phyloP scores from a whole-genome alignment of 2,329 filamentous ascomycete species.

The Penicillium sp. region DNA sequence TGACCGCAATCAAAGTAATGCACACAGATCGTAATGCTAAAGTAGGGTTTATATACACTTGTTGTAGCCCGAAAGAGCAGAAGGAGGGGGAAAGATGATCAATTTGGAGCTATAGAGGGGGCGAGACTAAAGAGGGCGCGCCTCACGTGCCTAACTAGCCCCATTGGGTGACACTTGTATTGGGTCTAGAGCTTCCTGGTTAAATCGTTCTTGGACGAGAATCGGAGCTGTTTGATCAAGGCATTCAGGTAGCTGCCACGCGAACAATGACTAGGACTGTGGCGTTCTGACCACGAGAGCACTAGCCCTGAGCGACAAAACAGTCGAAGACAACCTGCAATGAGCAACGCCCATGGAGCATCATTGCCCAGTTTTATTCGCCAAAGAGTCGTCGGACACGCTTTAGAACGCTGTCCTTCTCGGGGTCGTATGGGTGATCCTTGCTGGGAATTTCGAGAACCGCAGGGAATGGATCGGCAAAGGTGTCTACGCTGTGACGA shows the following conservation, averaged over 20 bases:
- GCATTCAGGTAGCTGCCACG: not conserved
- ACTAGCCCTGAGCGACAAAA: slow-evolving; percentile 4
- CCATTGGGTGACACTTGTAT: not conserved
- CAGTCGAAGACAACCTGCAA: not conserved
- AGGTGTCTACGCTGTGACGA: slow-evolving; percentile 81
- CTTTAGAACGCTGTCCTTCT: slow-evolving; percentile 96
- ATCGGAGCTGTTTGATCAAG: not conserved
- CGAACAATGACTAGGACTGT: not conserved
- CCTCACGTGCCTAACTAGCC: too few relatives aligned
- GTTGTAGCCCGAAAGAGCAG: too few relatives aligned
- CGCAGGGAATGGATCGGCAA: slow-evolving; percentile 91
- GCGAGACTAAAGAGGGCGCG: too few relatives aligned
- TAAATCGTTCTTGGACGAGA: too few relatives aligned
- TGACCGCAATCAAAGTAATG: too few relatives aligned
- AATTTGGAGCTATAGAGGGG: not conserved
- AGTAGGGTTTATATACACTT: too few relatives aligned
- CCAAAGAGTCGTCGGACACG: slow-evolving; percentile 70
- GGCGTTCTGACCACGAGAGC: slow-evolving; percentile 4
- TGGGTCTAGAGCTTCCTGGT: slow-evolving; percentile 17
- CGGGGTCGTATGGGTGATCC: slow-evolving; percentile 96
- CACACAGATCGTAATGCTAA: too few relatives aligned
- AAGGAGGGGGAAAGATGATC: too few relatives aligned
- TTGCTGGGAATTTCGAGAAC: slow-evolving; percentile 97
- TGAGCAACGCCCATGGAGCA: slow-evolving; percentile 1
- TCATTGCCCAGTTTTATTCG: slow-evolving; percentile 35